Base-by-base conservation (phyloP, 371 early-diverging fungal species). In the Aphelidium insulamus region DNA sequence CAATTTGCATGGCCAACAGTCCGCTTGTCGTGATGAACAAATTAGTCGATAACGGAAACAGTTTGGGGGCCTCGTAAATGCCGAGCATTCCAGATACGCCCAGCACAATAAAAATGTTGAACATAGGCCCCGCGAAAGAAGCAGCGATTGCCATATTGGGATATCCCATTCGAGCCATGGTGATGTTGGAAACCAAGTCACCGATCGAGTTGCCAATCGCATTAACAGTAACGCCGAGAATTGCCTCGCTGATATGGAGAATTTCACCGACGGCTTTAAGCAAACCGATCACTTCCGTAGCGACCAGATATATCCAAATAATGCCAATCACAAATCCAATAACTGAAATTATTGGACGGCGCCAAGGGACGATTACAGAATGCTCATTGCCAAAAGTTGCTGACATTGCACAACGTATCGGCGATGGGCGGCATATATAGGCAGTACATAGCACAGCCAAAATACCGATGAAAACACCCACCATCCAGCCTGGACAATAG, bases 121-220 rank as follows among this genome's bases (percentile, higher is more conserved):
- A 21, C 5, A 45, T 33, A 10, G 45, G 45, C 3, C 36, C 28
- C n/a, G 45, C 33, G 17, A 36, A 29, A 7, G 32, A 32, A 5
- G 45, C 34, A 4, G 45, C 40, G 4, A 45, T 28, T 5, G 37
- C 41, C 6, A 35, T 33, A n/a, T 31, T 14, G 14, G 32, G 29
- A 20, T 30, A 36, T 11, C 45, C 41, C 5, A 23, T 28, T 19
- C 29, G 23, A 3, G 40, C 45, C 40, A 45, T 45, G 19, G 37
- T 24, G 10, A 28, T 9, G 17, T 34, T 34, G 17, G 37, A 28
- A 7, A 40, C 17, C 23, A 40, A 25, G 33, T 44, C 44, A 15
- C 36, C 39, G 2, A 47, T 10, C 18, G 48, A 47, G 30, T 47
- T 47, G 10, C 48, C 48, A 26, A 33, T 39, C 3, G 48, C 43